Evolutionary conservation across 2,329 filamentous ascomycete genomes (phyloP), one percentile per base, ranked within the genome.

Genomic region (Shiraia sp.): DNA sequence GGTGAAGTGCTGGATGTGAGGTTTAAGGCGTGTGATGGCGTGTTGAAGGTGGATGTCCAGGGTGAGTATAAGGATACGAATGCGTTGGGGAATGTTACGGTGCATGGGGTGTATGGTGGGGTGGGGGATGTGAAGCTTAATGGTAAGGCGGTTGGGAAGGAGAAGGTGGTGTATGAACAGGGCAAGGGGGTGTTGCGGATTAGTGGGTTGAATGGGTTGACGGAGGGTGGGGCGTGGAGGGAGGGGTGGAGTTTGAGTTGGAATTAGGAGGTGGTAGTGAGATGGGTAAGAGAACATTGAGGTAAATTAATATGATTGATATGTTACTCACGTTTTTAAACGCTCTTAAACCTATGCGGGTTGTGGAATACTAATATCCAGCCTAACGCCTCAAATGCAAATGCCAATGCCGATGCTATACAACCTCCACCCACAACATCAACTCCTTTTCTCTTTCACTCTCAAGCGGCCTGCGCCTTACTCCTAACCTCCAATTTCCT

Each of bases 41-140:
- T 70, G 4, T 61, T 87, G 4, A 72, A 71, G 26, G 79, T 75
- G 0, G 67, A 61, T 4, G 72, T 77, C 0, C 51, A 66, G 1
- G 85, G 85, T 0, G 64, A 58, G 2, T 88, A 76, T 63, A 63
- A 69, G 8, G 83, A 86, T 48, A 66, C 59, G 0, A 85, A 83
- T 53, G 65, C 76, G 0, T 70, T 88, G 10, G 79, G 75, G 1
- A 85, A 83, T 45, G 74, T 87, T 26, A 87, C 82, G 0, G 63
- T 89, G 31, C 50, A 87, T 47, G 85, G 85, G 15, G 72, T 86
- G 1, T 45, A 64, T 3, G 51, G 54, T n/a, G 51, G 63, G 1
- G 44, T 52, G 12, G 77, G 75, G 0, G 53, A 66, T 12, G 49
- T 61, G 3, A 59, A 65, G 15, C 64, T 86, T 6, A 81, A 85